These are phyloP conservation scores for Colletotrichum incanum DNA, from an alignment of 2,329 filamentous ascomycete genomes.

Conservation along the genomic window DNA sequence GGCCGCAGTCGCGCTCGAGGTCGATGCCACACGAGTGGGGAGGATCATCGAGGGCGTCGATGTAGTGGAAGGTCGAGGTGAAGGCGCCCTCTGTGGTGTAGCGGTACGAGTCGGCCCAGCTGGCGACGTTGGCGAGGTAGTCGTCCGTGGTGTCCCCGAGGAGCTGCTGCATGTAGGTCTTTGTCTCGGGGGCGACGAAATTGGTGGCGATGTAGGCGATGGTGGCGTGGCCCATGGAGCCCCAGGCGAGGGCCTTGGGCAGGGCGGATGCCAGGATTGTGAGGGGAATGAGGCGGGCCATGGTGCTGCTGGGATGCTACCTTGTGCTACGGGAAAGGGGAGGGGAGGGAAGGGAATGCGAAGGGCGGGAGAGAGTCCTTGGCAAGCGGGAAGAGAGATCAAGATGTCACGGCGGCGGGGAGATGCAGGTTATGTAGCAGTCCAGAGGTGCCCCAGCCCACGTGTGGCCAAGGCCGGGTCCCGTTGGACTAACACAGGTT, in stretches of 20 bases:
- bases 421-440: conserved; percentile 8
- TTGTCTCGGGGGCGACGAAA: conserved; percentile 60
- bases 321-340: not conserved
- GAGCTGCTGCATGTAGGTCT: conserved; percentile 39
- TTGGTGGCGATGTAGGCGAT: conserved; percentile 68
- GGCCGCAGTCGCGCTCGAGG: conserved; percentile 44
- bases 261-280: conserved; percentile 46
- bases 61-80: conserved; percentile 44
- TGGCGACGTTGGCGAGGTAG: conserved; percentile 65
- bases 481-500: not conserved
- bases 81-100: conserved; percentile 44
- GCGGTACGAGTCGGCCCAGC: conserved; percentile 45
- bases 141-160: conserved; percentile 61
- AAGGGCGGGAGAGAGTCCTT: conserved; percentile 20
- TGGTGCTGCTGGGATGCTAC: conserved; percentile 32
- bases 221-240: conserved; percentile 65
- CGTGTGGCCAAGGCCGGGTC: conserved; percentile 17
- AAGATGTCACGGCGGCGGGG: not conserved
- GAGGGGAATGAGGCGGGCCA: conserved; percentile 47
- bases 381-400: conserved; percentile 5
- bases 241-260: conserved; percentile 54
- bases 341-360: not conserved
- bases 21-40: conserved; percentile 42
- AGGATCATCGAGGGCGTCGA: conserved; percentile 43
- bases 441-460: not conserved